Conservation (phyloP, 768 basidiomycete species). For the Tephrocybe sp. region DNA sequence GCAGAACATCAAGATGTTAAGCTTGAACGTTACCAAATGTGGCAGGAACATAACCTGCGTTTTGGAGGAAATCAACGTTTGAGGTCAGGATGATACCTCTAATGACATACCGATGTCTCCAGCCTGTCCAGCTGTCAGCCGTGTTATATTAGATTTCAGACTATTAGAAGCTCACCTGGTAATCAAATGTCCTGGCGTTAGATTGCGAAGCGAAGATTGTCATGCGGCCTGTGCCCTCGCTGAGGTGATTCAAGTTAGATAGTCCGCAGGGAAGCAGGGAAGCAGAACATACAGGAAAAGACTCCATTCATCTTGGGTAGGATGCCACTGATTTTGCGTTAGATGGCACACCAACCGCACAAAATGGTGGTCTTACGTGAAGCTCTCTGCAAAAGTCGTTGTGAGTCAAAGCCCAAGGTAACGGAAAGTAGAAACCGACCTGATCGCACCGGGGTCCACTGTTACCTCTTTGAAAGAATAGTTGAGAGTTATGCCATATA, state of each 20-base stretch:
- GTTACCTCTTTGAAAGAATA: slow-evolving; percentile 38
- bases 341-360: not conserved
- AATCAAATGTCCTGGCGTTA: slow-evolving; percentile 60
- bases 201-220: slow-evolving; percentile 53
- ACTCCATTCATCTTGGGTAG: slow-evolving; percentile 64
- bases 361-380: slow-evolving; percentile 37
- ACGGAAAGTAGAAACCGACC: slow-evolving; percentile 25
- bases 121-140: slow-evolving; percentile 25
- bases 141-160: not conserved
- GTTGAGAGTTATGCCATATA: too few relatives aligned
- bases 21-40: slow-evolving; percentile 41
- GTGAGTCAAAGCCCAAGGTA: not conserved
- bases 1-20: not conserved
- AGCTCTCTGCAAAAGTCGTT: slow-evolving; percentile 40
- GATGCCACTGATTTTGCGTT: slow-evolving; percentile 54
- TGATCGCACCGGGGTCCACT: slow-evolving; percentile 54
- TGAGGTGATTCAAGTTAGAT: slow-evolving; percentile 18
- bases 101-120: slow-evolving; percentile 52
- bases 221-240: slow-evolving; percentile 51
- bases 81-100: not conserved
- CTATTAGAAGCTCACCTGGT: slow-evolving; percentile 33
- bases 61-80: slow-evolving; percentile 4
- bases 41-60: slow-evolving; percentile 52
- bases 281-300: slow-evolving; percentile 46
- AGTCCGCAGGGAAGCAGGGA: not conserved